Base-by-base conservation (phyloP, 2,329 filamentous ascomycete species). In the Claviceps africana region DNA sequence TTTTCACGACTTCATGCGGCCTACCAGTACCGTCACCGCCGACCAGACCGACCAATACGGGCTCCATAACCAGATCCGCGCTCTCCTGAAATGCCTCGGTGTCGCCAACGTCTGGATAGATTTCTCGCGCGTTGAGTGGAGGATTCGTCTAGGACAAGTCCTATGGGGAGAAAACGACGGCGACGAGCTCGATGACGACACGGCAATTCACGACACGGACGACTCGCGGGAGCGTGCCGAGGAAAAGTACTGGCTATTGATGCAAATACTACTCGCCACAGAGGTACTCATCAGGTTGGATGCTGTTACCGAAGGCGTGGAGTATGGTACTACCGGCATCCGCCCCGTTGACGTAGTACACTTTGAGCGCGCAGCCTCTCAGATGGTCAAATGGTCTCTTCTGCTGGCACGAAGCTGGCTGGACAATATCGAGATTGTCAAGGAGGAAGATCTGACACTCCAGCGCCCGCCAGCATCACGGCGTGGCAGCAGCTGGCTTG, bases 101-200 rank as follows among this genome's bases (percentile, higher is more conserved):
- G 69, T 78, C 8, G 74, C 81, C 51, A 82, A 83, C 52, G 77
- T 86, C 46, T 88, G 85, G 85, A 76, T 85, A 50, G 83, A 88
- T 64, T 85, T 88, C 57, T 84, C 82, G 21, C 74, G 82, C 33
- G 81, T 88, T 7, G 84, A 88, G 62, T 88, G 83, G 83, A 76
- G 85, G 39, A 83, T 88, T 53, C 74, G 83, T 13, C 70, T 88
- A 1, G 85, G 85, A 7, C 84, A 87, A 65, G 74, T 88, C 43
- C 66, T 88, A 2, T 88, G 84, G 83, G 81, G 76, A 17, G 68
- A 71, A 17, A 67, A 70, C 6, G 62, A 72, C 28, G 75, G 76
- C 43, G 76, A 78, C 56, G 70, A 74, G 47, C 57, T 75, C n/a
- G 72, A 73, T 44, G 78, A 79, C 53, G 72, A 73, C 22, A 70